A percentile compares a stretch with the other conserved stretches of the same genome.
These are phyloP conservation scores for Xylaria bambusicola DNA, from an alignment of 495 filamentous ascomycete species.

Conservation along the genomic window DNA sequence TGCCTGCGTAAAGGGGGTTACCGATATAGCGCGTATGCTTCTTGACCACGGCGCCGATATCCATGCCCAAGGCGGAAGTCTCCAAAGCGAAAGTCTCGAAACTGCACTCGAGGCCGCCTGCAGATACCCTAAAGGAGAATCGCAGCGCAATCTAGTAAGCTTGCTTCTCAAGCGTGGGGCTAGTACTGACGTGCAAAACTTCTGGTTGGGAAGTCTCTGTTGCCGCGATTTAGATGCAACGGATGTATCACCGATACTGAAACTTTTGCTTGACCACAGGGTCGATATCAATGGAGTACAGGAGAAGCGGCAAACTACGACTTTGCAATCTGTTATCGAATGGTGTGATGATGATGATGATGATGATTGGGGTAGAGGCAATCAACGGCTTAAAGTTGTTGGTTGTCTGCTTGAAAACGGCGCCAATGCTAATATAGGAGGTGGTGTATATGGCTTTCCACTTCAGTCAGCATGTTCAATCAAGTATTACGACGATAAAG, in stretches of 20 bases:
- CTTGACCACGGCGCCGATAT: not conserved
- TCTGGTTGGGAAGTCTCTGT: too few relatives aligned
- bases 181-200: too few relatives aligned
- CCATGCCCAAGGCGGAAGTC: not conserved
- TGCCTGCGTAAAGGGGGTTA: not conserved
- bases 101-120: not conserved
- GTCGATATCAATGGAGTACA: conserved; percentile 23
- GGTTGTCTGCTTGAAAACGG: conserved; percentile 23
- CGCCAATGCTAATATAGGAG: conserved; percentile 28
- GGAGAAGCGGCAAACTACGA: conserved; percentile 19
- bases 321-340: conserved; percentile 24
- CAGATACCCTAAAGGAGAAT: too few relatives aligned
- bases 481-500: not conserved
- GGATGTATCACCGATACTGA: not conserved
- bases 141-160: not conserved
- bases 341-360: too few relatives aligned
- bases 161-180: conserved; percentile 4
- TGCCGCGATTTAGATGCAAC: too few relatives aligned
- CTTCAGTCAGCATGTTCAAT: conserved; percentile 24
- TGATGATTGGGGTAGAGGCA: too few relatives aligned
- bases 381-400: conserved; percentile 20
- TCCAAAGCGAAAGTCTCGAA: too few relatives aligned
- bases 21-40: not conserved
- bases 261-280: conserved; percentile 24
- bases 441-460: conserved; percentile 25